Percentiles rank a stretch among this genome's conserved stretches.
These are phyloP conservation scores for Lignosus rhinocerotis DNA, from an alignment of 1,284 basidiomycete species.

Conservation along the genomic window DNA sequence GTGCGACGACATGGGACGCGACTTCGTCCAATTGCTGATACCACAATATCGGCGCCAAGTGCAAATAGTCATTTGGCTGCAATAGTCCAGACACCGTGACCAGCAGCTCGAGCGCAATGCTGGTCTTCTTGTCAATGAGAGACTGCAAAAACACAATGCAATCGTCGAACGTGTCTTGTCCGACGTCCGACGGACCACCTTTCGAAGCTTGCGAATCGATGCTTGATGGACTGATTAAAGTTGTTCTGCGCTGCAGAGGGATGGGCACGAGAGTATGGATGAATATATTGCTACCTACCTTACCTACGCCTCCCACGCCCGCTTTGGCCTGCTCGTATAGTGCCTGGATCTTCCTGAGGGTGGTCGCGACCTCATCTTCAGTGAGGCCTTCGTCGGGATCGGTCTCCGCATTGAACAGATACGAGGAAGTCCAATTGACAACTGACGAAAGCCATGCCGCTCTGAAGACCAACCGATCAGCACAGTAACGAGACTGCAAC, in stretches of 20 bases:
- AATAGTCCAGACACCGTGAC: slow-evolving; percentile 61
- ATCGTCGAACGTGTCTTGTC: slow-evolving; percentile 26
- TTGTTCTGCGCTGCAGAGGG: slow-evolving; percentile 22
- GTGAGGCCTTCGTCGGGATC: slow-evolving; percentile 30
- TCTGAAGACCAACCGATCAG: slow-evolving; percentile 34
- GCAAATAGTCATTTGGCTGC: slow-evolving; percentile 45
- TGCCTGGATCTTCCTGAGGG: slow-evolving; percentile 45
- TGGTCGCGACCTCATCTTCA: slow-evolving; percentile 45
- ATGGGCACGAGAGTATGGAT: background rate
- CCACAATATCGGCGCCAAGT: slow-evolving; percentile 59
- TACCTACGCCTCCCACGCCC: slow-evolving; percentile 41
- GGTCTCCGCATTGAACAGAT: slow-evolving; percentile 36
- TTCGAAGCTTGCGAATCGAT: slow-evolving; percentile 27
- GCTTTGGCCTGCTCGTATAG: slow-evolving; percentile 54
- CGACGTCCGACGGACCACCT: slow-evolving; percentile 12
- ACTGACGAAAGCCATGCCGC: slow-evolving; percentile 57
- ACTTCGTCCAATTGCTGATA: slow-evolving; percentile 44
- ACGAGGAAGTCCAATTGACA: slow-evolving; percentile 47
- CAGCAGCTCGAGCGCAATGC: slow-evolving; percentile 54
- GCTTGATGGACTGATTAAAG: slow-evolving; percentile 32
- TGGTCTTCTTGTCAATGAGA: slow-evolving; percentile 45
- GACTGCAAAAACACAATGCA: slow-evolving; percentile 43
- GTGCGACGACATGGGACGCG: slow-evolving; percentile 45
- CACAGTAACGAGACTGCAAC: background rate
- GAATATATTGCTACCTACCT: slow-evolving; percentile 35